Conservation (phyloP, 2,329 filamentous ascomycete species). For the Septoria petroselini region DNA sequence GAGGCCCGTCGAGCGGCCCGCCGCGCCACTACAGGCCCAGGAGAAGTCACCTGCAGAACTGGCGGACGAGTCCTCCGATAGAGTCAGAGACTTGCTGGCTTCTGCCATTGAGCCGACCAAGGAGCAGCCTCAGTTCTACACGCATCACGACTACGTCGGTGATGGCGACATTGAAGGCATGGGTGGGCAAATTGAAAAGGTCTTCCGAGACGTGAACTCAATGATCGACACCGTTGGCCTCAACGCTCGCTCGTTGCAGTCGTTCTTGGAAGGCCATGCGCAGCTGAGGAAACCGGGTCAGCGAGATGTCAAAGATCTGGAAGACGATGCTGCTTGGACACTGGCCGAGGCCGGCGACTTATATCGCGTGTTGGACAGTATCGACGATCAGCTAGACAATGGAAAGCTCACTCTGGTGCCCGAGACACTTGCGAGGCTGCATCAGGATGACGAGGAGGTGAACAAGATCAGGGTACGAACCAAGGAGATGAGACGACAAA, state of each 20-base stretch:
- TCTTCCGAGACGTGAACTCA: constrained; percentile 78
- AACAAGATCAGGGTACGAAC: constrained; percentile 70
- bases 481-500: constrained; percentile 73
- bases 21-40: constrained; percentile 36
- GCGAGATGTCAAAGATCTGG: constrained; percentile 61
- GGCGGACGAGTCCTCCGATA: constrained; percentile 67
- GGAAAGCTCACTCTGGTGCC: constrained; percentile 67
- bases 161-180: constrained; percentile 43
- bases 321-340: constrained; percentile 59
- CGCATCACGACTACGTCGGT: constrained; percentile 48
- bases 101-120: constrained; percentile 61
- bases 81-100: constrained; percentile 61
- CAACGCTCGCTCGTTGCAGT: constrained; percentile 66
- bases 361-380: constrained; percentile 47
- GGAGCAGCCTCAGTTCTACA: constrained; percentile 65
- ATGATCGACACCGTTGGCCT: constrained; percentile 93
- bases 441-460: constrained; percentile 66
- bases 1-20: constrained; percentile 35
- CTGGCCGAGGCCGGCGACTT: constrained; percentile 73
- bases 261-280: constrained; percentile 65
- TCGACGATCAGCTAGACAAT: constrained; percentile 64
- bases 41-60: constrained; percentile 49
- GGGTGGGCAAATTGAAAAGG: constrained; percentile 49
- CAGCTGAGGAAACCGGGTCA: constrained; percentile 50
- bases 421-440: constrained; percentile 64